Evolutionary conservation across 2,329 filamentous ascomycete genomes (phyloP), one percentile per base, ranked within the genome.

Genomic region (Paraphaeosphaeria minitans): DNA sequence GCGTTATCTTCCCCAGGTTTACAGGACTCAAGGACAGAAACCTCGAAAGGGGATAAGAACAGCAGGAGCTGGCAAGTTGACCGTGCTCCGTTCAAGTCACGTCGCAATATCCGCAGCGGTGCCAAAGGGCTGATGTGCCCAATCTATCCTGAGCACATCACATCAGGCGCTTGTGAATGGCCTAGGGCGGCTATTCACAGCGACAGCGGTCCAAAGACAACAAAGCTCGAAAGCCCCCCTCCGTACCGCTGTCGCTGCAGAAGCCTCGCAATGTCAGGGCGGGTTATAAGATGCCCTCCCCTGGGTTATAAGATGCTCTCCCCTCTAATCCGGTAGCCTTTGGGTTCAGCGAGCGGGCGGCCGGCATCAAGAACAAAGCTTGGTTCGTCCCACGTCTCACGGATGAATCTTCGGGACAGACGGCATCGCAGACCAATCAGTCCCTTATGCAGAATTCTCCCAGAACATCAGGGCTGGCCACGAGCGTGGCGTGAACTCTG

Each of bases 401-500:
- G 19, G 48, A 27, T 29, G 22, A 19, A 43, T 9, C 33, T 50
- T 41, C 46, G 16, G 37, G 37, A 37, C 33, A 33, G 16, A 19
- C 42, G 39, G 35, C 16, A 33, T 49, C n/a, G 51, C 47, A 50
- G 35, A 27, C 37, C 22, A 39, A 57, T 39, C 55, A 47, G 53
- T 55, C 48, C 35, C 43, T 52, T 51, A 52, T 46, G 55, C 33
- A 45, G 52, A 61, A 21, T 29, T 58, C 61, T 68, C 69, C 67
- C 43, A 68, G 63, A 70, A 66, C 39, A 59, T 48, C 31, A 42
- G 31, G 31, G 16, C 27, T 46, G 56, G 16, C 35, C 43, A 52
- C 39, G 39, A 37, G 47, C 42, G 53, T 53, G 53, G 46, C 43
- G 51, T 52, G 42, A 39, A 47, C 35, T 45, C 35, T 49, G 57